Evolutionary conservation across 1,284 basidiomycete genomes (phyloP).

Genomic region (Heterobasidion occidentale): DNA sequence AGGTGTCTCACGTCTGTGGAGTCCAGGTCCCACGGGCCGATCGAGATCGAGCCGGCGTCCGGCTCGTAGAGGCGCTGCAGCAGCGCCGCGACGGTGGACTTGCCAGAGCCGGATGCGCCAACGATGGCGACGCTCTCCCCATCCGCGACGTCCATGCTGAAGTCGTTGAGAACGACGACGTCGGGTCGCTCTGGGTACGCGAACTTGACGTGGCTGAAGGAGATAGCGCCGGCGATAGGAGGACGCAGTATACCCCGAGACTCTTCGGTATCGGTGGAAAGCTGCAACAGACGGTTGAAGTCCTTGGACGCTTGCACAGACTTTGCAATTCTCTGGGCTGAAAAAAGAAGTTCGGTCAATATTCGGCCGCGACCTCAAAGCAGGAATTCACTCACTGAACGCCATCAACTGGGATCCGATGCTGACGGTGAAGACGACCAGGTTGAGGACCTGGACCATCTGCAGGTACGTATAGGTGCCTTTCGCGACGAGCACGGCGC

Average conservation of each 20-base stretch:
- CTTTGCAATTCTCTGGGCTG: slow-evolving; percentile 78
- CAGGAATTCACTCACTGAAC: slow-evolving; percentile 57
- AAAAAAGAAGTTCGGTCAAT: slow-evolving; percentile 10
- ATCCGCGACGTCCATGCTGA: slow-evolving; percentile 56
- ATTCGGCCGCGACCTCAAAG: not conserved
- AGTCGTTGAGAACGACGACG: slow-evolving; percentile 56
- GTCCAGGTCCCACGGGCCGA: slow-evolving; percentile 46
- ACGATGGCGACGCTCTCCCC: slow-evolving; percentile 87
- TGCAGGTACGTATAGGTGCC: slow-evolving; percentile 82
- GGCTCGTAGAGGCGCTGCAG: slow-evolving; percentile 87
- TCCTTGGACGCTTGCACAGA: slow-evolving; percentile 75
- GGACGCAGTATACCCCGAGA: slow-evolving; percentile 61
- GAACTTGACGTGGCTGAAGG: slow-evolving; percentile 70
- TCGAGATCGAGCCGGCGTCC: slow-evolving; percentile 47
- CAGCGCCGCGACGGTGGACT: slow-evolving; percentile 79
- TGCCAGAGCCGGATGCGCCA: slow-evolving; percentile 83
- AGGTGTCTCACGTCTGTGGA: slow-evolving; percentile 64
- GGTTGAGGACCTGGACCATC: slow-evolving; percentile 86
- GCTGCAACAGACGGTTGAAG: slow-evolving; percentile 59
- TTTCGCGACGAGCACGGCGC: slow-evolving; percentile 72
- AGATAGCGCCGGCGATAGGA: slow-evolving; percentile 54
- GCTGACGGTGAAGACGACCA: slow-evolving; percentile 90
- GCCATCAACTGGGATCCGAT: slow-evolving; percentile 86
- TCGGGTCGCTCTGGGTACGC: slow-evolving; percentile 79
- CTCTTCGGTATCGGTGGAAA: slow-evolving; percentile 59